Base-by-base conservation (phyloP, 495 filamentous ascomycete genomes). In the Penicillium silybi region DNA sequence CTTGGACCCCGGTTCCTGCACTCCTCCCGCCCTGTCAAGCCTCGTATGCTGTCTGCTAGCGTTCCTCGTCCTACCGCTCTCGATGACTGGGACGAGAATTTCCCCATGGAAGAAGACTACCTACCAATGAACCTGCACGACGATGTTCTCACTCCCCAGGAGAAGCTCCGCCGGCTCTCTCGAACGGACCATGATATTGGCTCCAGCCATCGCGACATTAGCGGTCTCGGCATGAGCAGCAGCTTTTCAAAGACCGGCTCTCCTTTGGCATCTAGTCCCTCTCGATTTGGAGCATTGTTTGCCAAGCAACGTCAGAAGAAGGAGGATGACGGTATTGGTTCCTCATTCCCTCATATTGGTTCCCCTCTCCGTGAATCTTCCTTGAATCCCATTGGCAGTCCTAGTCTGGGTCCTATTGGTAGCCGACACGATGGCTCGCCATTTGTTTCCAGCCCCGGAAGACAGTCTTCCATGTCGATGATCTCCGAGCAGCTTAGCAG, bases 31-130 rank as follows among this genome's bases (percentile, higher is more conserved):
- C 81, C 85, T 34, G 71, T 85, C 22, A 89, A 88, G 59, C 56
- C 73, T 5, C 69, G 72, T 27, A 78, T 90, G 65, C 80, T 96
- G 52, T 92, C 89, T 48, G 84, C 86, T 32, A 95, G 89, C 67
- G 79, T 93, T 46, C 83, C 89, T 50, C 65, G 85, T 58, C 68
- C 79, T 46, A 76, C 82, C 40, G 74, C 76, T 41, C 76, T 85
- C 22, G 88, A 83, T 56, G 82, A 91, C 50, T 90, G 88, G 85
- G 92, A 95, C 48, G 80, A 85, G 51, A 84, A 88, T 44, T 95
- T 95, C 63, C 79, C 88, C 19, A 92, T 92, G 68, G 92, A 97
- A 66, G 93, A 97, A 58, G 92, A 97, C 58, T 90, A 90, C 57
- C 72, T 98, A 7, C 93, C 93, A 1, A 85, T 85, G 32, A 86